A percentile compares a stretch with the other conserved stretches of the same genome.
phyloP scores from a whole-genome alignment of 2,329 filamentous ascomycete genomes.

The Epichloe glyceriae region DNA sequence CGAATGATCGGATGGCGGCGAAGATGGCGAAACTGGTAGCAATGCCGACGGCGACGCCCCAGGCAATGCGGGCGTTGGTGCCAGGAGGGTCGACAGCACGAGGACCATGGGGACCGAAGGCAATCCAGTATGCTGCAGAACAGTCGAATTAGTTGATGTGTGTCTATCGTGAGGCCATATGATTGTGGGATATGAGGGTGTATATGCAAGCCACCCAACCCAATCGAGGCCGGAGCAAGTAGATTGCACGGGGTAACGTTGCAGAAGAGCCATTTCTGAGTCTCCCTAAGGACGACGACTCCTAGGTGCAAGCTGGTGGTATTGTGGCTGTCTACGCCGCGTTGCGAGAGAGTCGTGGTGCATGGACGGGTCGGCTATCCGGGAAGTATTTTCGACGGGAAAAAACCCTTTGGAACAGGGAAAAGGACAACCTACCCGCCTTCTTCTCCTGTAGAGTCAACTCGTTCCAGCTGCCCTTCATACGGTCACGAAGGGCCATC shows the following conservation, averaged over 20 bases:
- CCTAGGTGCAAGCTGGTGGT: neutral
- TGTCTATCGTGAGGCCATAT: neutral
- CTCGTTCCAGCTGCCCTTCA: constrained; percentile 96
- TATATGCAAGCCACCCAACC: neutral
- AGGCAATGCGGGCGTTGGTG: constrained; percentile 66
- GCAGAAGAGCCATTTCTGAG: too few species aligned
- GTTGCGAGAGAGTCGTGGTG: constrained; percentile 6
- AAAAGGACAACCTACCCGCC: constrained; percentile 57
- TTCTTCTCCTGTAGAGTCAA: constrained; percentile 97
- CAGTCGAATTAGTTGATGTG: constrained; percentile 21
- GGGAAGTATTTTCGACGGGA: constrained; percentile 22
- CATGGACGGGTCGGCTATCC: constrained; percentile 13
- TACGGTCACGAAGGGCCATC: constrained; percentile 96
- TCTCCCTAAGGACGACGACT: neutral
- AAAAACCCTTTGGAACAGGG: constrained; percentile 4
- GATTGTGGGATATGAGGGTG: neutral
- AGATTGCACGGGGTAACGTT: neutral
- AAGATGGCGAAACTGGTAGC: constrained; percentile 59
- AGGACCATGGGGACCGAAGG: constrained; percentile 92
- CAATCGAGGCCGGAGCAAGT: neutral
- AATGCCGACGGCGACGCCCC: constrained; percentile 59
- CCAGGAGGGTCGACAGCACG: constrained; percentile 72
- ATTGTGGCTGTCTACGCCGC: neutral
- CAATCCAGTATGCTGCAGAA: constrained; percentile 87
- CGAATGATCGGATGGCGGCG: constrained; percentile 55